Evolutionary conservation across 2,329 filamentous ascomycete genomes (phyloP), one percentile per base, ranked within the genome.

Genomic region (Colletotrichum tanaceti): DNA sequence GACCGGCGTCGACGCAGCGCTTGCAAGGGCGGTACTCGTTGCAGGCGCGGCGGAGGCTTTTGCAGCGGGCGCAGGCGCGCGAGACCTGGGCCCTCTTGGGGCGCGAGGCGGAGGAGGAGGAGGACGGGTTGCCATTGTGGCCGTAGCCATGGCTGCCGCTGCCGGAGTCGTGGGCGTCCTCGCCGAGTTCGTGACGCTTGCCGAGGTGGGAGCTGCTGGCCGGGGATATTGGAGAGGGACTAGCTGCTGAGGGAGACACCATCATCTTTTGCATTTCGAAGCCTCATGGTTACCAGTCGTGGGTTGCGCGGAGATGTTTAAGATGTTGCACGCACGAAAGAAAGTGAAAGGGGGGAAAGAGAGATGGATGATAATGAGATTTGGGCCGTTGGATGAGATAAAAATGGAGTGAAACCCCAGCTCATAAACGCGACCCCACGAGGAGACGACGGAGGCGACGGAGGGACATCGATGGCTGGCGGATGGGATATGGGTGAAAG

Each of bases 11-110:
- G 65, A 79, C 71, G 73, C 82, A 84, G 59, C 82, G 74, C 60
- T 76, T 76, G 73, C 82, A 84, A 13, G 82, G 82, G 50, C 82
- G 75, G 57, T 76, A 78, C 72, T 84, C 81, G 73, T 78, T 83
- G 71, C 82, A 84, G 0, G 81, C 81, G 39, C 82, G 77, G 38
- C 82, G 79, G 14, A 83, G 75, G 20, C 74, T 76, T 70, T 81
- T 81, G 74, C 82, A 84, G 24, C 82, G 75, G 38, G 77, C 76
- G 63, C 82, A 84, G 9, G 82, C 82, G 35, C 79, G 75, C 10
- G 82, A 79, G 9, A 84, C 82, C 67, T 83, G 81, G 22, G 75
- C 73, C 35, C 66, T 54, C 44, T 69, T 69, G 50, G 66, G 65
- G 22, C 66, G 62, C 16, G 57, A 58, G 32, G 28, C 43, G 43